Conservation (phyloP, 345 rosid species). For the Gossypium longicalyx region DNA sequence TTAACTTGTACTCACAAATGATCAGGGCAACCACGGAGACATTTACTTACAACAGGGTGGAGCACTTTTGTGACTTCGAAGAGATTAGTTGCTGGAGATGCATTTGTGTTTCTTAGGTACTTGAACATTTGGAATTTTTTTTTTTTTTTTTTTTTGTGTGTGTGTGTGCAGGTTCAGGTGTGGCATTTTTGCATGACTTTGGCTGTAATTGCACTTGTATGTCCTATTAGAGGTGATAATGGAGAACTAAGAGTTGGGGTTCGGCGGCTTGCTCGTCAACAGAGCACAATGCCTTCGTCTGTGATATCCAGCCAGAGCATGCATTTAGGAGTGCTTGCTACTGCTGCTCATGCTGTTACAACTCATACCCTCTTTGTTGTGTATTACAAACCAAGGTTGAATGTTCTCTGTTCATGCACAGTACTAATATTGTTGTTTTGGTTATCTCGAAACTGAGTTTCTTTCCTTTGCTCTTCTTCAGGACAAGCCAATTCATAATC, state of each 20-base stretch:
- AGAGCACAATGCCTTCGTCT: slow-evolving; percentile 51
- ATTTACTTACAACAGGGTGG: slow-evolving; percentile 84
- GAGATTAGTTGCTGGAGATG: slow-evolving; percentile 69
- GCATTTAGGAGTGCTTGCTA: slow-evolving; percentile 82
- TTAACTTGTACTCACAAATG: neutral
- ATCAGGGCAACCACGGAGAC: slow-evolving; percentile 72
- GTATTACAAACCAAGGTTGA: slow-evolving; percentile 71
- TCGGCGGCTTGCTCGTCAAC: slow-evolving; percentile 47
- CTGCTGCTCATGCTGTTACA: slow-evolving; percentile 66
- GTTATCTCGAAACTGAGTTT: neutral
- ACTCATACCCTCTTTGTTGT: slow-evolving; percentile 60
- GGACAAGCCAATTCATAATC: slow-evolving; percentile 65
- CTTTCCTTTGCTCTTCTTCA: slow-evolving; percentile 16
- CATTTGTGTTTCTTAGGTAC: slow-evolving; percentile 71
- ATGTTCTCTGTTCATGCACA: neutral
- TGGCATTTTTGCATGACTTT: neutral
- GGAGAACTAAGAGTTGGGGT: slow-evolving; percentile 68
- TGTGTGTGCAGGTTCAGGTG: neutral
- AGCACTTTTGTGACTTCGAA: slow-evolving; percentile 70
- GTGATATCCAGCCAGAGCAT: slow-evolving; percentile 79
- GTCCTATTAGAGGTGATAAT: slow-evolving; percentile 39
- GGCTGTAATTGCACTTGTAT: slow-evolving; percentile 2
- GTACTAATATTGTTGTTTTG: too few relatives aligned
- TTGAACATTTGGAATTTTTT: neutral
- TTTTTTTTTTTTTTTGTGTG: neutral